Evolutionary conservation across 805 yeast species (phyloP).

Genomic region (Pichia pseudocactophila): DNA sequence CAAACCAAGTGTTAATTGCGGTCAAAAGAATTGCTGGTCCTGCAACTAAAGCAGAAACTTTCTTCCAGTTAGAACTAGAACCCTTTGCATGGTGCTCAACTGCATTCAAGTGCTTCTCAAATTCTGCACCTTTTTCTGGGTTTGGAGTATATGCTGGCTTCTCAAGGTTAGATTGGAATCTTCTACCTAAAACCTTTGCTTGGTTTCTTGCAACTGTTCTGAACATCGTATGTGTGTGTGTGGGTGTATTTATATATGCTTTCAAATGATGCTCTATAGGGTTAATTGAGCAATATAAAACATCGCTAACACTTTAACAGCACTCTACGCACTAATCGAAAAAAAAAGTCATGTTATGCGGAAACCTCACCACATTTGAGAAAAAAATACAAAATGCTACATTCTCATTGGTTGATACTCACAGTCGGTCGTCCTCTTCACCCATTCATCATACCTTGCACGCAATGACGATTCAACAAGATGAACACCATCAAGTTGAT

Average conservation of each 20-base stretch:
- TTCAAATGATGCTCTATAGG: too few relatives aligned
- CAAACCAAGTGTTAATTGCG: constrained; percentile 70
- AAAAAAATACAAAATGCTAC: too few relatives aligned
- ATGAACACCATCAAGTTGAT: constrained; percentile 56
- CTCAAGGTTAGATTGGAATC: constrained; percentile 24
- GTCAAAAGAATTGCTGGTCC: constrained; percentile 71
- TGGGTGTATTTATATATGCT: too few relatives aligned
- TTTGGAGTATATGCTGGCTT: constrained; percentile 40
- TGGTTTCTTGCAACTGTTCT: constrained; percentile 33
- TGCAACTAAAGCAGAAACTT: constrained; percentile 71
- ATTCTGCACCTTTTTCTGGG: constrained; percentile 64
- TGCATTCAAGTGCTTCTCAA: constrained; percentile 50
- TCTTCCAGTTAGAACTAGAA: constrained; percentile 77
- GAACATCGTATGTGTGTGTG: constrained; percentile 32
- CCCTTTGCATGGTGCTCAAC: constrained; percentile 71
- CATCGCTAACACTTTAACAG: too few relatives aligned
- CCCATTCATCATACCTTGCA: constrained; percentile 12
- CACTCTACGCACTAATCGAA: too few relatives aligned
- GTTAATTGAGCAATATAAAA: too few relatives aligned
- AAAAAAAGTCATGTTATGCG: background rate
- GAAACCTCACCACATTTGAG: background rate
- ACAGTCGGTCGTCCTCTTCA: background rate
- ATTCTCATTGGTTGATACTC: constrained; percentile 1
- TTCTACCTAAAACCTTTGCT: constrained; percentile 23
- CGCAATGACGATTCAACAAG: constrained; percentile 51